These are phyloP conservation scores for Pleurotus djamor DNA, from an alignment of 768 basidiomycete genomes.

Conservation along the genomic window DNA sequence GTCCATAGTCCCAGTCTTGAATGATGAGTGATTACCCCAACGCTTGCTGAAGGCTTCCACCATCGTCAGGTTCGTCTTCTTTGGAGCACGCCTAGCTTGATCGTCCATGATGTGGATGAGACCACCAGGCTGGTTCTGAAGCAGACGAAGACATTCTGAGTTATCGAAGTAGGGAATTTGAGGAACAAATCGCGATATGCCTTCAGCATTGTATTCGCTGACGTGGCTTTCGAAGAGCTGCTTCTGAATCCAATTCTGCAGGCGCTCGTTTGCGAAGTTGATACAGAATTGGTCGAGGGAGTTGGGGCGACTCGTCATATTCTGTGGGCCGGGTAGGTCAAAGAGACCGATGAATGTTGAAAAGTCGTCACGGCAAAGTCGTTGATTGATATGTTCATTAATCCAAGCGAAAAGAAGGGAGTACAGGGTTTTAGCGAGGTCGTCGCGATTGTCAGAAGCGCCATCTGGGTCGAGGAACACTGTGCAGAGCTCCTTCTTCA, in stretches of 20 bases:
- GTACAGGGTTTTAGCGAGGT: slow-evolving; percentile 91
- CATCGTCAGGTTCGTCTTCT: slow-evolving; percentile 94
- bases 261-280: slow-evolving; percentile 93
- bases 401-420: slow-evolving; percentile 95
- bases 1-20: slow-evolving; percentile 78
- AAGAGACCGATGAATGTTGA: slow-evolving; percentile 90
- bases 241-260: slow-evolving; percentile 82
- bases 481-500: slow-evolving; percentile 96
- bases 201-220: slow-evolving; percentile 82
- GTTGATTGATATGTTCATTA: slow-evolving; percentile 95
- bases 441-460: slow-evolving; percentile 90
- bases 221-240: slow-evolving; percentile 79
- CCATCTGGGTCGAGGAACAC: slow-evolving; percentile 95
- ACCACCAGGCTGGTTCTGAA: slow-evolving; percentile 87
- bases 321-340: slow-evolving; percentile 92
- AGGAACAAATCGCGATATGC: slow-evolving; percentile 68
- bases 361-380: slow-evolving; percentile 92
- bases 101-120: slow-evolving; percentile 98
- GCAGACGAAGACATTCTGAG: slow-evolving; percentile 80
- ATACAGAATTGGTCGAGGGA: slow-evolving; percentile 95
- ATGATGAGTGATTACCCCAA: slow-evolving; percentile 91
- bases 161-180: slow-evolving; percentile 87
- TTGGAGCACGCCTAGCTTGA: slow-evolving; percentile 80
- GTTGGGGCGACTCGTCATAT: slow-evolving; percentile 83
- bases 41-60: slow-evolving; percentile 92